phyloP scores from a whole-genome alignment of 2,329 filamentous ascomycete species.

The Plectosphaerella plurivora region DNA sequence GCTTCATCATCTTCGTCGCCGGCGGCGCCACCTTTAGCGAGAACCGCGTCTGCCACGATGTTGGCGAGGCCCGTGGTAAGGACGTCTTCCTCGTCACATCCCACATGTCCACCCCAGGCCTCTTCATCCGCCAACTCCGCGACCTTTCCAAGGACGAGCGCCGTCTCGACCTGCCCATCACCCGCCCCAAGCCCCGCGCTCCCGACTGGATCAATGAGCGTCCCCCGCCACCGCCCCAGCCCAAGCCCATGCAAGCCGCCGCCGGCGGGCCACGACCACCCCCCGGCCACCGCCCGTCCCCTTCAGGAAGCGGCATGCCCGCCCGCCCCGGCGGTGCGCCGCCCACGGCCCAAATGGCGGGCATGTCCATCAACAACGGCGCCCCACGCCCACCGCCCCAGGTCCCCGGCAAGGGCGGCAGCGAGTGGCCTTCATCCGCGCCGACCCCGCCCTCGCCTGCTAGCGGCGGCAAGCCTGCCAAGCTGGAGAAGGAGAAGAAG shows the following conservation, averaged over 20 bases:
- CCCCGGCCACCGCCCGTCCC: constrained; percentile 11
- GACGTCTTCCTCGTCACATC: constrained; percentile 87
- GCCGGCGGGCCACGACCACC: constrained; percentile 14
- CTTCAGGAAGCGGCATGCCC: constrained; percentile 25
- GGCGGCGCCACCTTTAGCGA: constrained; percentile 94
- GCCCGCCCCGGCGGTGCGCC: constrained; percentile 28
- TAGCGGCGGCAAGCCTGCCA: constrained; percentile 38
- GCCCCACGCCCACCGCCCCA: constrained; percentile 19
- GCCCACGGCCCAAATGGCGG: constrained; percentile 51
- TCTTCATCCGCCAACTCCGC: constrained; percentile 78
- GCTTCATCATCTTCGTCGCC: constrained; percentile 90
- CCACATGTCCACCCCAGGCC: constrained; percentile 83
- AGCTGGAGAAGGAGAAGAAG: constrained; percentile 61
- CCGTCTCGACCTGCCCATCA: constrained; percentile 73
- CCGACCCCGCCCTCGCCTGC: constrained; percentile 16
- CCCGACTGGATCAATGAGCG: constrained; percentile 84
- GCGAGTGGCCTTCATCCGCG: constrained; percentile 7
- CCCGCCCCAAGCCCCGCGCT: constrained; percentile 74
- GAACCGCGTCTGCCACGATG: constrained; percentile 81
- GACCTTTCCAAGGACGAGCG: constrained; percentile 74
- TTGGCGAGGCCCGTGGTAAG: constrained; percentile 65
- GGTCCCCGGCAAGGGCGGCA: constrained; percentile 4
- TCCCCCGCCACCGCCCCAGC: constrained; percentile 47
- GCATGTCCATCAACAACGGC: constrained; percentile 42
- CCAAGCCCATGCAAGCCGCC: constrained; percentile 22